These are phyloP conservation scores for Actinomortierella wolfii DNA, from an alignment of 371 early-diverging fungal species.

Conservation along the genomic window DNA sequence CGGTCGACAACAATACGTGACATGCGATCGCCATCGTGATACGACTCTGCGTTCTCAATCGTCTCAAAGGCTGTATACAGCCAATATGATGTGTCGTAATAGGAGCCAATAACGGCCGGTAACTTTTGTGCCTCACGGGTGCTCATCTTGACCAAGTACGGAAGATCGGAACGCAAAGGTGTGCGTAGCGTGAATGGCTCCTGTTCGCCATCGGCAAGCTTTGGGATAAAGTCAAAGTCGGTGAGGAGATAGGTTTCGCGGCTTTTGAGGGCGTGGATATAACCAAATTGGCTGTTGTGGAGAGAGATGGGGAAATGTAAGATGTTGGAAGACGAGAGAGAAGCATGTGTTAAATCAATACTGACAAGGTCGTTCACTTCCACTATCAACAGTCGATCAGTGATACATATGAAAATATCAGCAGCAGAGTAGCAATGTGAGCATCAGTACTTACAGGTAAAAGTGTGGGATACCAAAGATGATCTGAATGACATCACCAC, in stretches of 20 bases:
- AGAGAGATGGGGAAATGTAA: not conserved
- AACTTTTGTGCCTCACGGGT: conserved; percentile 6
- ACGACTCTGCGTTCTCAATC: not conserved
- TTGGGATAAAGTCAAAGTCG: conserved; percentile 1
- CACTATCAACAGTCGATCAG: too few relatives aligned
- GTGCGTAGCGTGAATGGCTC: conserved; percentile 23
- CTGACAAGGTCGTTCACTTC: too few relatives aligned
- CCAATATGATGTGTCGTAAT: conserved; percentile 20
- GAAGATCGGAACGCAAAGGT: conserved; percentile 11
- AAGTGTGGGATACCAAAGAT: conserved; percentile 34
- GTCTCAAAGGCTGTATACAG: conserved; percentile 4
- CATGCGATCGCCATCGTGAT: conserved; percentile 15
- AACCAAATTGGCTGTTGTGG: conserved; percentile 20
- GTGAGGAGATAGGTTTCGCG: conserved; percentile 4
- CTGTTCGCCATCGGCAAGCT: not conserved
- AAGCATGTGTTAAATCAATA: too few relatives aligned
- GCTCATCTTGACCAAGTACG: conserved; percentile 20
- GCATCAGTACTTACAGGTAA: conserved; percentile 23
- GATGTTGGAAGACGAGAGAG: too few relatives aligned
- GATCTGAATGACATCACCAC: conserved; percentile 20
- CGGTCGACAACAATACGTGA: conserved; percentile 21
- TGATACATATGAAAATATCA: too few relatives aligned
- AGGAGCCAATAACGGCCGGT: conserved; percentile 15
- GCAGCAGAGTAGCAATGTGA: too few relatives aligned
- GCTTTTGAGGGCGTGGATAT: conserved; percentile 18